These are phyloP conservation scores for Penicillium turbatum DNA, from an alignment of 495 filamentous ascomycete species.

Conservation along the genomic window DNA sequence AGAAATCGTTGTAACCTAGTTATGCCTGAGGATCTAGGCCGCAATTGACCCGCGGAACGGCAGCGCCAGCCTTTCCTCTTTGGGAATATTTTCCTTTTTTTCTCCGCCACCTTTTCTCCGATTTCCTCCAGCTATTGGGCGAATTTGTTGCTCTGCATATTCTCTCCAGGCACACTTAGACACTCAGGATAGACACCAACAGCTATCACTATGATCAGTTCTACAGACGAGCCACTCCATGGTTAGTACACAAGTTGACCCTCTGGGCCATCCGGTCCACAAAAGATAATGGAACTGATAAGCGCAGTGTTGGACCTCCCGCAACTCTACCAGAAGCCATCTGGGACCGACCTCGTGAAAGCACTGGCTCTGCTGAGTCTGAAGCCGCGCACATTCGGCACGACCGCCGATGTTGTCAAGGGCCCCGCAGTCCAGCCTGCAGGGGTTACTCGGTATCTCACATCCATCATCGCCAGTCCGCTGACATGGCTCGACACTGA, in stretches of 20 bases:
- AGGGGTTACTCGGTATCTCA: slow-evolving; percentile 59
- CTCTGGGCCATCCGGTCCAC: slow-evolving; percentile 8
- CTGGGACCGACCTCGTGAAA: slow-evolving; percentile 41
- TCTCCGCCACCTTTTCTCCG: slow-evolving; percentile 9
- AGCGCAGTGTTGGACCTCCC: slow-evolving; percentile 52
- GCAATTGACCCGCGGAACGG: slow-evolving; percentile 30
- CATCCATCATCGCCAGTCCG: slow-evolving; percentile 66
- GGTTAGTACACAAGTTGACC: slow-evolving; percentile 27
- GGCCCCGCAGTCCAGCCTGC: slow-evolving; percentile 32
- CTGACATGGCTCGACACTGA: slow-evolving; percentile 73
- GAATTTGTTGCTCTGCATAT: background rate
- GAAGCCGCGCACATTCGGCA: slow-evolving; percentile 37
- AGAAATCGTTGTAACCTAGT: background rate
- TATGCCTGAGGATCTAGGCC: slow-evolving; percentile 9
- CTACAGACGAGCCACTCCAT: slow-evolving; percentile 43
- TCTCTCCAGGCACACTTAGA: background rate
- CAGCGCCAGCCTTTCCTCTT: slow-evolving; percentile 37
- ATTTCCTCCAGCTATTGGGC: slow-evolving; percentile 4
- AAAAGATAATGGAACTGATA: slow-evolving; percentile 39
- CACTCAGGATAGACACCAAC: background rate
- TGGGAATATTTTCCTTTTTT: slow-evolving; percentile 43
- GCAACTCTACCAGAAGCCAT: slow-evolving; percentile 48
- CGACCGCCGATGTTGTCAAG: slow-evolving; percentile 30
- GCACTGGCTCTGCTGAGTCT: slow-evolving; percentile 42
- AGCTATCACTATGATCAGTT: slow-evolving; percentile 35